These are phyloP conservation scores for Peronospora destructor DNA, from an alignment of 352 stramenopile genomes.

Conservation along the genomic window DNA sequence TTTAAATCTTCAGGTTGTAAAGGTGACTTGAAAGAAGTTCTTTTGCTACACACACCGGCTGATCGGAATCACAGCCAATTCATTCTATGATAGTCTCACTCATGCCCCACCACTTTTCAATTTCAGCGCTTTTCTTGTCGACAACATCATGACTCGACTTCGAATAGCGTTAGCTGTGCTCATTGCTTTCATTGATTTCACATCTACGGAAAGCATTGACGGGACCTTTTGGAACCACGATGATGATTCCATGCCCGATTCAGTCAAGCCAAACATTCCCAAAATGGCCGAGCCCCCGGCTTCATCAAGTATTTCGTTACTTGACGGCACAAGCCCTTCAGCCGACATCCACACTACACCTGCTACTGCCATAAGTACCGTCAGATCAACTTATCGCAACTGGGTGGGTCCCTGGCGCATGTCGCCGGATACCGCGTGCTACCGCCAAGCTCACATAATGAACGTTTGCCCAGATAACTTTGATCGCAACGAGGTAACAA, in stretches of 20 bases:
- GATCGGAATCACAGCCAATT: too few relatives aligned
- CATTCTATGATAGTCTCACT: not conserved
- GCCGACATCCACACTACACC: conserved; percentile 5
- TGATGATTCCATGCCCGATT: not conserved
- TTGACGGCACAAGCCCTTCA: not conserved
- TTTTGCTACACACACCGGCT: not conserved
- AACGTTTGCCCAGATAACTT: conserved; percentile 35
- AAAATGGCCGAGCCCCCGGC: not conserved
- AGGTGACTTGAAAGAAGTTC: not conserved
- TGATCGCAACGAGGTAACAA: conserved; percentile 36
- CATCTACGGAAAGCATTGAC: conserved; percentile 2
- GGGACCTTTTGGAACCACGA: conserved; percentile 6
- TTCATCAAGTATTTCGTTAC: not conserved
- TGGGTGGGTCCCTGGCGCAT: conserved; percentile 38
- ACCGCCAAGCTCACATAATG: conserved; percentile 31
- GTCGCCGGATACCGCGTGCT: conserved; percentile 20
- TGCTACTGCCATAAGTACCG: conserved; percentile 17
- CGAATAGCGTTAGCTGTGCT: conserved; percentile 6
- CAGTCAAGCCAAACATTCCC: not conserved
- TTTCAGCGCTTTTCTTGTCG: not conserved
- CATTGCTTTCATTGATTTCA: not conserved
- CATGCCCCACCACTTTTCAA: conserved; percentile 1
- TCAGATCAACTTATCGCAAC: conserved; percentile 24
- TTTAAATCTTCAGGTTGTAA: not conserved
- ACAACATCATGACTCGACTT: conserved; percentile 13